Percentiles rank a stretch among this genome's conserved stretches.
phyloP scores from a whole-genome alignment of 2,329 filamentous ascomycete genomes.

The Arachnomyces sp. region DNA sequence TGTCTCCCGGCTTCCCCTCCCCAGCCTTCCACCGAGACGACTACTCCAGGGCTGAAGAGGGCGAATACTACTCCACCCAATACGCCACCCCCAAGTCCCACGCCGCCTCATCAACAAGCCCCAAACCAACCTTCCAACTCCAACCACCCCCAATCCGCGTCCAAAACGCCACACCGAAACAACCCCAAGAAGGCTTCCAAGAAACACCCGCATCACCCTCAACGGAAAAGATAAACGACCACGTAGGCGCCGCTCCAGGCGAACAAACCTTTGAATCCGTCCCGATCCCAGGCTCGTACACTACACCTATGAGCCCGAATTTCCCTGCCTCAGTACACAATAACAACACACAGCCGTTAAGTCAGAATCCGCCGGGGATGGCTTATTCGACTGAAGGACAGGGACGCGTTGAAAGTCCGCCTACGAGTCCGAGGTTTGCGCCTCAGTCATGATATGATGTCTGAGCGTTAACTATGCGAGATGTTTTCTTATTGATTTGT shows the following conservation, averaged over 20 bases:
- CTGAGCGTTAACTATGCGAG: no score
- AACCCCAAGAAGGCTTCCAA: constrained; percentile 56
- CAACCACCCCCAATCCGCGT: constrained; percentile 76
- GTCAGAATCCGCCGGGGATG: no score
- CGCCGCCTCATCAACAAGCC: constrained; percentile 44
- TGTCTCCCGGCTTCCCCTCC: constrained; percentile 27
- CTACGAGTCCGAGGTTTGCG: no score
- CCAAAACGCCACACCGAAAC: constrained; percentile 67
- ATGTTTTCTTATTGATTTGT: no score
- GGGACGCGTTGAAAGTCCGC: no score
- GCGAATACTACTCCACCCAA: constrained; percentile 39
- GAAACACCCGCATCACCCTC: constrained; percentile 21
- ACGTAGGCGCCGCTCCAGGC: constrained; percentile 63
- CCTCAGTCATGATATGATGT: no score
- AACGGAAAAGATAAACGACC: constrained; percentile 49
- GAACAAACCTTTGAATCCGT: constrained; percentile 81
- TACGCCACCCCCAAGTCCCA: constrained; percentile 58
- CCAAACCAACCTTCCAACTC: constrained; percentile 65
- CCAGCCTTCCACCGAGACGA: constrained; percentile 26
- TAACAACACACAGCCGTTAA: no score
- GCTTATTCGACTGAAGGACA: no score
- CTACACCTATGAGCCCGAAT: constrained; percentile 40
- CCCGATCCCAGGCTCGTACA: constrained; percentile 81
- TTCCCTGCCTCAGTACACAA: constrained; percentile 16
- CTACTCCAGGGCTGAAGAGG: constrained; percentile 46